Conservation (phyloP, 1,284 basidiomycete species). For the Meira nashicola region DNA sequence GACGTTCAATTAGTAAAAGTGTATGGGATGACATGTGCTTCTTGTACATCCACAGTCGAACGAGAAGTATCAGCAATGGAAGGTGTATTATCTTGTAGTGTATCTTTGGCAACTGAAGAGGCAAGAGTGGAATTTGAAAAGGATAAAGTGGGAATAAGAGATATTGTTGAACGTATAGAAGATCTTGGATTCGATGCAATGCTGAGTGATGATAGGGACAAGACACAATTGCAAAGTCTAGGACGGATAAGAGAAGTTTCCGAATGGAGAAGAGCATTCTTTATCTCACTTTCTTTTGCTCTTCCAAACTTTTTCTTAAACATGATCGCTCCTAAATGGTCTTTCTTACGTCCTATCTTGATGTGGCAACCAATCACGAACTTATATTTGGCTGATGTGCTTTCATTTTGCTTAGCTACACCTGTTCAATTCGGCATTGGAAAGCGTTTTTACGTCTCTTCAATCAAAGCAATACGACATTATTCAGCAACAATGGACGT, state of each 20-base stretch:
- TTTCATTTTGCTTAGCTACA: constrained; percentile 77
- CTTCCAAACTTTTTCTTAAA: constrained; percentile 85
- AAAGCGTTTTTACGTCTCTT: constrained; percentile 76
- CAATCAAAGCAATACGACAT: constrained; percentile 86
- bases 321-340: constrained; percentile 71
- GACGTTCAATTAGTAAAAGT: constrained; percentile 60
- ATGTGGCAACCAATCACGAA: constrained; percentile 38
- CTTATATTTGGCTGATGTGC: constrained; percentile 75
- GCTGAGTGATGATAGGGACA: constrained; percentile 71
- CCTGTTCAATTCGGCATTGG: constrained; percentile 93
- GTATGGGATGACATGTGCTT: constrained; percentile 83
- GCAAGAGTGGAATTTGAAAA: constrained; percentile 38
- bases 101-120: constrained; percentile 41
- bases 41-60: constrained; percentile 76
- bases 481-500: constrained; percentile 83
- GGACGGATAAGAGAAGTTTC: constrained; percentile 85
- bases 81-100: constrained; percentile 33
- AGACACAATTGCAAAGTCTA: constrained; percentile 82
- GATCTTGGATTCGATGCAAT: constrained; percentile 87
- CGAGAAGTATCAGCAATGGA: constrained; percentile 65
- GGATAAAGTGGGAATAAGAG: constrained; percentile 28
- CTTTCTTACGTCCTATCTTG: constrained; percentile 51
- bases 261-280: constrained; percentile 80
- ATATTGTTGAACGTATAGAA: constrained; percentile 56
- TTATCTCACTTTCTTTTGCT: constrained; percentile 72